Percentiles rank a stretch among this genome's conserved stretches.
Conservation (phyloP, 768 basidiomycete genomes). For the Epithele typhae region DNA sequence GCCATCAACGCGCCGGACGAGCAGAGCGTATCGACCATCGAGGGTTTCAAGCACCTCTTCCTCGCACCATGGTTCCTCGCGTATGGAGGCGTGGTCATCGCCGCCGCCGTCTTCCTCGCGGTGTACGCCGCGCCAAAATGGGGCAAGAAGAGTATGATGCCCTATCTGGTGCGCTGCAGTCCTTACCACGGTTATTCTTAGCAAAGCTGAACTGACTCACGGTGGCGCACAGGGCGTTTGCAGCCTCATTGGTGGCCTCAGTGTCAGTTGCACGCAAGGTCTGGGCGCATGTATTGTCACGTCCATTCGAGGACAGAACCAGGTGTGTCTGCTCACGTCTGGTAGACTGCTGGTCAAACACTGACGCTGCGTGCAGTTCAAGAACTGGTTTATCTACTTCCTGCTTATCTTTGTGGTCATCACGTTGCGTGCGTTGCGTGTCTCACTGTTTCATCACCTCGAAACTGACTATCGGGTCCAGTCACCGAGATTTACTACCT, state of each 20-base stretch:
- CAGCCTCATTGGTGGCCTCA: conserved; percentile 90
- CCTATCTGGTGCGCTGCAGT: conserved; percentile 43
- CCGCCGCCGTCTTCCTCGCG: conserved; percentile 57
- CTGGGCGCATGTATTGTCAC: conserved; percentile 85
- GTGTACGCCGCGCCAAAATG: conserved; percentile 80
- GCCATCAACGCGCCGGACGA: conserved; percentile 82
- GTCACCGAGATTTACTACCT: conserved; percentile 90
- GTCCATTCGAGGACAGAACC: conserved; percentile 64
- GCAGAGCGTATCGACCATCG: conserved; percentile 59
- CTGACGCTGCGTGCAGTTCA: conserved; percentile 54
- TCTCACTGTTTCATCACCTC: background rate
- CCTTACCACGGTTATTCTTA: background rate
- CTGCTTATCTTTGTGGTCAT: conserved; percentile 71
- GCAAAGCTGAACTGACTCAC: background rate
- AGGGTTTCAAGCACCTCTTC: conserved; percentile 70
- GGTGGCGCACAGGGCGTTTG: conserved; percentile 51
- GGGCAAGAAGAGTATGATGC: conserved; percentile 87
- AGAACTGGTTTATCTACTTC: conserved; percentile 86
- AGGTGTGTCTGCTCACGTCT: conserved; percentile 40
- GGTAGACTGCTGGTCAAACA: background rate
- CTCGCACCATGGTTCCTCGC: conserved; percentile 75
- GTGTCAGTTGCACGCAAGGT: conserved; percentile 88
- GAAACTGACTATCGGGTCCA: conserved; percentile 18
- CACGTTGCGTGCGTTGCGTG: conserved; percentile 55
- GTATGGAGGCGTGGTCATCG: conserved; percentile 56